Evolutionary conservation across 257 asterid species (phyloP).

Genomic region (Solanum sejunctum): DNA sequence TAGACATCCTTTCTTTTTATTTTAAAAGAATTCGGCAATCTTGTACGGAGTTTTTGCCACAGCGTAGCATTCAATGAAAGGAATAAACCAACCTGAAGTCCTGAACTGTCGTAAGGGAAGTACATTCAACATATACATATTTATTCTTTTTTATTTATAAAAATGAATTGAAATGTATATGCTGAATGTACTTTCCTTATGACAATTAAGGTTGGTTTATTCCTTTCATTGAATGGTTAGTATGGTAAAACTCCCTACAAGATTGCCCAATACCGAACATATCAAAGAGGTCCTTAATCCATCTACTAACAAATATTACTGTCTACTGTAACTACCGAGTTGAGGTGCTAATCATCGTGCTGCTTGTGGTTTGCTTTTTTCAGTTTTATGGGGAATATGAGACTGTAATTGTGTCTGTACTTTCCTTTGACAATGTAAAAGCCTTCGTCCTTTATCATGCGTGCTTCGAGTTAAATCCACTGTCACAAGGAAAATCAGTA

Average conservation of each 20-base stretch:
- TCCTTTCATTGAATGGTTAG: not conserved
- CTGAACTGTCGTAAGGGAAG: not conserved
- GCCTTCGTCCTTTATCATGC: not conserved
- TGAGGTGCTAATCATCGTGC: not conserved
- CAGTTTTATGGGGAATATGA: not conserved
- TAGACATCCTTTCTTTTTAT: not conserved
- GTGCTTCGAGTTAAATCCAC: not conserved
- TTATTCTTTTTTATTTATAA: not conserved
- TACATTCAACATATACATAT: not conserved
- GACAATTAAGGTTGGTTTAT: not conserved
- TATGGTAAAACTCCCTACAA: not conserved
- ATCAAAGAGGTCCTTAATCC: not conserved
- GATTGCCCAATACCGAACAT: not conserved
- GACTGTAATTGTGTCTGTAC: not conserved
- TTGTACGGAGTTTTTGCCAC: not conserved
- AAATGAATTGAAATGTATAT: not conserved
- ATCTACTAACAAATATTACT: not conserved
- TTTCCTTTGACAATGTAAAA: not conserved
- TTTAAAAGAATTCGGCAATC: not conserved
- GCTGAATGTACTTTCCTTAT: not conserved
- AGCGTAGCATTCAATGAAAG: not conserved
- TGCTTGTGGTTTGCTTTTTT: not conserved
- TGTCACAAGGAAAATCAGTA: not conserved
- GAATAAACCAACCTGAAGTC: not conserved
- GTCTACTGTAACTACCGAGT: not conserved